Conservation (phyloP, 805 yeast genomes). For the Sugiyamaella lignohabitans region DNA sequence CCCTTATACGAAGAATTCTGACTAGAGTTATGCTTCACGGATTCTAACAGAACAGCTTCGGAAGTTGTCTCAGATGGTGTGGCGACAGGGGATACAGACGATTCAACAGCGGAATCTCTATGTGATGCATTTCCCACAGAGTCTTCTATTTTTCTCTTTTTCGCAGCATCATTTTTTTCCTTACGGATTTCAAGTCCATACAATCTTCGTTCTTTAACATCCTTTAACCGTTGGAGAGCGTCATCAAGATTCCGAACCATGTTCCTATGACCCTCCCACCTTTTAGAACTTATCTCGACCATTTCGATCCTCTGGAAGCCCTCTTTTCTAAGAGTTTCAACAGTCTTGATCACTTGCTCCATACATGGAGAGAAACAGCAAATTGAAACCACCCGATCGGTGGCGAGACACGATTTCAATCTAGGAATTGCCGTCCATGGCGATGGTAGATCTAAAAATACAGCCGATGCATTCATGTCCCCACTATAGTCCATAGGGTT, state of each 20-base stretch:
- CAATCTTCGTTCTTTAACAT: constrained; percentile 70
- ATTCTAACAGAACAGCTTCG: constrained; percentile 8
- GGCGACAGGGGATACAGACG: constrained; percentile 17
- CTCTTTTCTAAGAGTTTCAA: constrained; percentile 59
- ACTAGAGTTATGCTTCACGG: constrained; percentile 8
- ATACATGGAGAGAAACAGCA: constrained; percentile 98
- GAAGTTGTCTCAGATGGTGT: constrained; percentile 1
- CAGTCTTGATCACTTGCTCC: constrained; percentile 89
- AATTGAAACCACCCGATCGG: constrained; percentile 51
- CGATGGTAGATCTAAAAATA: constrained; percentile 88
- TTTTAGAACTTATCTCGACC: constrained; percentile 80
- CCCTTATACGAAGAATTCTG: constrained; percentile 30
- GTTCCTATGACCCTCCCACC: constrained; percentile 85
- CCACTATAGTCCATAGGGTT: constrained; percentile 1
- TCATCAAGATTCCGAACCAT: constrained; percentile 80
- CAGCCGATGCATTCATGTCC: constrained; percentile 54
- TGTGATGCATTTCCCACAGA: neutral
- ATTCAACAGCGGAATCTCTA: neutral
- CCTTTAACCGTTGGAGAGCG: constrained; percentile 70
- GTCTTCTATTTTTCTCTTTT: constrained; percentile 6
- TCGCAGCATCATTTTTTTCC: constrained; percentile 18
- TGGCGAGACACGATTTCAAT: constrained; percentile 51
- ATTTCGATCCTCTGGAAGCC: constrained; percentile 87
- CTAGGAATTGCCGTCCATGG: constrained; percentile 95
- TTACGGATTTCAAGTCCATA: constrained; percentile 31